Percentiles rank a stretch among this genome's conserved stretches.
phyloP scores from a whole-genome alignment of 2,329 filamentous ascomycete genomes.

The Penicillium verrucosum region DNA sequence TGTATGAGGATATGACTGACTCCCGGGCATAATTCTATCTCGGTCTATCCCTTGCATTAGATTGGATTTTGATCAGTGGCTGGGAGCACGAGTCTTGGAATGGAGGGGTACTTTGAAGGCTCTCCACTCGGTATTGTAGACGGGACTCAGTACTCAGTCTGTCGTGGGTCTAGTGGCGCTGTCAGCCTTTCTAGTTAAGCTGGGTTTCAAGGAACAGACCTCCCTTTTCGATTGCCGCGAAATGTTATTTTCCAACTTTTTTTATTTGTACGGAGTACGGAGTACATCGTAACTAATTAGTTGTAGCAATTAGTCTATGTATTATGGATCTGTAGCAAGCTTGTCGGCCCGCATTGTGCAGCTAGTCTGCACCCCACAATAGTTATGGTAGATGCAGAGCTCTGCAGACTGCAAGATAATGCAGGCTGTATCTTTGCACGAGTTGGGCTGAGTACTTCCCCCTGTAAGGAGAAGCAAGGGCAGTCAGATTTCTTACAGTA shows the following conservation, averaged over 20 bases:
- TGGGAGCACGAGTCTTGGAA: background rate
- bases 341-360: constrained; percentile 1
- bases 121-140: background rate
- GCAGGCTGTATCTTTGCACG: constrained; percentile 9
- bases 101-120: background rate
- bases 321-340: background rate
- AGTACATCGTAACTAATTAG: background rate
- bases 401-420: constrained; percentile 19
- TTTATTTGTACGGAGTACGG: too few relatives aligned
- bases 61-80: constrained; percentile 7
- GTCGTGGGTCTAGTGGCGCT: background rate
- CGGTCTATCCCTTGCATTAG: constrained; percentile 20
- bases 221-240: background rate
- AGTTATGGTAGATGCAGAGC: constrained; percentile 1
- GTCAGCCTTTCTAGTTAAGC: background rate
- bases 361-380: constrained; percentile 16
- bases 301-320: background rate
- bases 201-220: background rate
- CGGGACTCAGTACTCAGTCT: background rate
- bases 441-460: background rate
- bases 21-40: background rate
- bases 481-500: constrained; percentile 2
- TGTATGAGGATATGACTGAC: constrained; percentile 7
- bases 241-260: background rate
- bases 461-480: constrained; percentile 14